phyloP scores from a whole-genome alignment of 23 red algal species.

The Gracilaria gracilis region DNA sequence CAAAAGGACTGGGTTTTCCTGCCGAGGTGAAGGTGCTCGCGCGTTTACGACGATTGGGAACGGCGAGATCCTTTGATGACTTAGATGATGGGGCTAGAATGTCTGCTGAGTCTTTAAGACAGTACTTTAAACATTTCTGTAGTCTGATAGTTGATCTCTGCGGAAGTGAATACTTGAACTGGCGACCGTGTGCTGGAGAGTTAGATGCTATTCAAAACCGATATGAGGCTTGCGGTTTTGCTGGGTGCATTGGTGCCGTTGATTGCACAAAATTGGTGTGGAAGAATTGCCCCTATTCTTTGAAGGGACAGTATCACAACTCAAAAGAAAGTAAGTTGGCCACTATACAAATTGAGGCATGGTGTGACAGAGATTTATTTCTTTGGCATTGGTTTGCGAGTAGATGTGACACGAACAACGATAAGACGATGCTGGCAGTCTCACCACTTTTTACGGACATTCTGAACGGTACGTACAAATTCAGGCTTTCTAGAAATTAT shows the following conservation, averaged over 20 bases:
- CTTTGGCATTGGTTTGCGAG: constrained; percentile 50
- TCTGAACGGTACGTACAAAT: constrained; percentile 54
- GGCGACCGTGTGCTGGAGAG: not conserved
- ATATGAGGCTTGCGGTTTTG: constrained; percentile 7
- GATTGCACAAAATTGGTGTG: constrained; percentile 29
- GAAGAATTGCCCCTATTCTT: constrained; percentile 42
- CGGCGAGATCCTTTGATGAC: constrained; percentile 23
- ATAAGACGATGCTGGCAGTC: constrained; percentile 29
- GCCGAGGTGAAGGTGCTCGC: constrained; percentile 22
- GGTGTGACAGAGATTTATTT: constrained; percentile 48
- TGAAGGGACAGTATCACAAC: constrained; percentile 41
- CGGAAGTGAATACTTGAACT: constrained; percentile 22
- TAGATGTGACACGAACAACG: constrained; percentile 35
- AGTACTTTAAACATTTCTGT: constrained; percentile 23
- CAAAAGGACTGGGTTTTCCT: not conserved
- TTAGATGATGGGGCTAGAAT: constrained; percentile 27
- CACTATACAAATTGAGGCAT: constrained; percentile 36
- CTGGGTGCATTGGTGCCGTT: constrained; percentile 37
- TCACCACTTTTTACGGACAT: constrained; percentile 38
- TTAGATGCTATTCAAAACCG: not conserved
- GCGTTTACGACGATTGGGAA: not conserved
- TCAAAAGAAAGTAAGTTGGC: constrained; percentile 38
- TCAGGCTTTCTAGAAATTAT: constrained; percentile 20
- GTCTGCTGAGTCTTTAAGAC: not conserved
- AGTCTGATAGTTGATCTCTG: not conserved